Base-by-base conservation (phyloP, 2,329 filamentous ascomycete genomes). In the Cordyceps pruinosa region DNA sequence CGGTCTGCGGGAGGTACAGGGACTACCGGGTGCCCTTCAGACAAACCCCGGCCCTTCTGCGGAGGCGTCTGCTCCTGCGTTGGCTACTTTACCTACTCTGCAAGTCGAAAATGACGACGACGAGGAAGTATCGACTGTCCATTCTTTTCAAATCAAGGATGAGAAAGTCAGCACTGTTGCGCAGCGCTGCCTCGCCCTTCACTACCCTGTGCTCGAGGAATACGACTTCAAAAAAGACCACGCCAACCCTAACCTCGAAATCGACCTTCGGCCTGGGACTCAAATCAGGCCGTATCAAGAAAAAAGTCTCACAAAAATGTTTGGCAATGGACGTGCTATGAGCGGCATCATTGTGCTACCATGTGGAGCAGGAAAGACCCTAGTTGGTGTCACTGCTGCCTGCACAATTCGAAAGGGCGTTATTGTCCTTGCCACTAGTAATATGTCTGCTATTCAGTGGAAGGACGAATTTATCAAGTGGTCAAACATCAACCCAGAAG, bases 391-490 rank as follows among this genome's bases (percentile, higher is more conserved):
- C 64, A 97, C 94, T 21, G 94, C 94, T 42, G 94, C 92, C 21
- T 97, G 94, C 73, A 97, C 94, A 4, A 93, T 99, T 72, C 96
- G 96, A 72, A 99, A 97, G 75, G 92, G 92, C 12, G 86, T 92
- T 23, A 93, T 99, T 58, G 90, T 99, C 8, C 84, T 99, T 21
- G 96, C 91, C 74, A 99, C 94, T 2, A 96, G 90, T 68, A 93
- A 90, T 55, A 99, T 99, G 93, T 97, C 91, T 7, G 94, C 96
- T 6, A 88, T 96, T 21, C 94, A 99, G 71, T 99, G 94, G 94
- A 82, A 91, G 59, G 87, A 94, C 60, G 94, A 99, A 68, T 99
- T 99, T 68, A 76, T 97, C 61, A 96, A 97, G 66, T 99, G 94
- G 94, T 97, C 92, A 55, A 97, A 97, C 67, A 96, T 84, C 66